A percentile compares a stretch with the other conserved stretches of the same genome.
Conservation (phyloP, 148 eudicot species). For the Rhododendron vialii region DNA sequence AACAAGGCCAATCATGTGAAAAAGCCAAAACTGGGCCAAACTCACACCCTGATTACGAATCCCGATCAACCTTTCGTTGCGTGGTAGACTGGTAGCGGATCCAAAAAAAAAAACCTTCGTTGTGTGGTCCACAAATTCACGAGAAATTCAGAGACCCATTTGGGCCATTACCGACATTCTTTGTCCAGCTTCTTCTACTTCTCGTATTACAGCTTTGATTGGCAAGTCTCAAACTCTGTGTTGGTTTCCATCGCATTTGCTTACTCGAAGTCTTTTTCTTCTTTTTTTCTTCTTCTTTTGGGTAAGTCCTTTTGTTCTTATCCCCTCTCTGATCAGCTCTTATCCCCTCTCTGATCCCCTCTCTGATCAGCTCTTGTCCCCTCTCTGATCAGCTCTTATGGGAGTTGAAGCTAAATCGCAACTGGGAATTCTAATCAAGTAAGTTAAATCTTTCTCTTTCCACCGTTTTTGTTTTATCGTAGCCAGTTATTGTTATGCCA, state of each 20-base stretch:
- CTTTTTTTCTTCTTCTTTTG: too few relatives aligned
- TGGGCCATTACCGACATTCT: not conserved
- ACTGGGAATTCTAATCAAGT: not conserved
- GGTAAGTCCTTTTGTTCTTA: too few relatives aligned
- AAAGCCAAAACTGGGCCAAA: not conserved
- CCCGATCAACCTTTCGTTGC: not conserved
- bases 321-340: too few relatives aligned
- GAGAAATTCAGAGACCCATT: not conserved
- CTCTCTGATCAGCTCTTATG: not conserved
- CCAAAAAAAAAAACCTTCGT: not conserved
- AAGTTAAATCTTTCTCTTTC: not conserved
- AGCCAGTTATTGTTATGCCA: not conserved
- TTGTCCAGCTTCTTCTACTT: not conserved
- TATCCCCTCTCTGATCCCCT: too few relatives aligned
- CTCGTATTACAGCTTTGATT: not conserved
- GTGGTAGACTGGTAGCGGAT: not conserved
- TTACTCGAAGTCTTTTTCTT: not conserved
- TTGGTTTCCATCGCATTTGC: not conserved
- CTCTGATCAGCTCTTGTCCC: not conserved
- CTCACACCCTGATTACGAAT: not conserved
- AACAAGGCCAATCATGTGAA: not conserved
- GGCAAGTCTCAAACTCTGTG: not conserved
- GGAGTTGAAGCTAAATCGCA: not conserved
- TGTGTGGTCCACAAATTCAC: not conserved
- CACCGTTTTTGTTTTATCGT: not conserved